A percentile compares a stretch with the other conserved stretches of the same genome.
Evolutionary conservation across 129 eudicot genomes (phyloP).

Genomic region (Flaveria linearis): DNA sequence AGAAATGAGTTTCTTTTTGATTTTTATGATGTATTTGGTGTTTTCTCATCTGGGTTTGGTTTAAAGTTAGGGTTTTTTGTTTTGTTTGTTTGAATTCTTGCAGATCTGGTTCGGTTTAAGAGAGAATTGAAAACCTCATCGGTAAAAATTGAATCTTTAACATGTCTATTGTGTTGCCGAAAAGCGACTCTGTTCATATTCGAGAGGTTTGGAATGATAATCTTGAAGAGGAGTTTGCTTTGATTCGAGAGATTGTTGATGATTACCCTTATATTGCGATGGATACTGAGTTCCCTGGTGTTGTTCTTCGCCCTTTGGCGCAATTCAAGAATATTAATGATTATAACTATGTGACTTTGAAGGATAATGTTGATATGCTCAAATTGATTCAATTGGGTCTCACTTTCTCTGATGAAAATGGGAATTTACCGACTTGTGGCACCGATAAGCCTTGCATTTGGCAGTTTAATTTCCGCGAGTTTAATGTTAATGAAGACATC

Average conservation of each 20-base stretch:
- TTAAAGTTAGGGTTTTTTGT: too few relatives aligned
- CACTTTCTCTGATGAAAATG: conserved; percentile 63
- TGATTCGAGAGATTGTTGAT: conserved; percentile 59
- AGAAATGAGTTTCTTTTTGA: conserved; percentile 15
- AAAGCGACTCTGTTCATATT: conserved; percentile 52
- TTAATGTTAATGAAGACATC: conserved; percentile 57
- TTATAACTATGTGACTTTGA: conserved; percentile 66
- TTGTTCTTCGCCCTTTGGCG: conserved; percentile 61
- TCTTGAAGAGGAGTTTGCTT: conserved; percentile 61
- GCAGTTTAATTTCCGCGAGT: conserved; percentile 78
- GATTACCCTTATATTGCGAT: conserved; percentile 63
- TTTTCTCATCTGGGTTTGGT: too few relatives aligned
- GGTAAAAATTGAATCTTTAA: conserved; percentile 38
- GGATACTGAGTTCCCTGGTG: conserved; percentile 84
- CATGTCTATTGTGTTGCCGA: conserved; percentile 44
- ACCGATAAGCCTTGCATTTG: conserved; percentile 59
- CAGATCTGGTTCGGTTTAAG: conserved; percentile 52
- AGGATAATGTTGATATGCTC: conserved; percentile 77
- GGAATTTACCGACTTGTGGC: conserved; percentile 68
- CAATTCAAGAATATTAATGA: conserved; percentile 64
- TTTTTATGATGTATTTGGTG: background rate
- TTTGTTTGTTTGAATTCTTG: too few relatives aligned
- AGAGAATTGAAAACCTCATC: too few relatives aligned
- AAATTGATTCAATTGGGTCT: conserved; percentile 76
- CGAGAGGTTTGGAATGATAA: too few relatives aligned